A percentile compares a stretch with the other conserved stretches of the same genome.
These are phyloP conservation scores for Trichoderma brevicompactum DNA, from an alignment of 2,329 filamentous ascomycete species.

Conservation along the genomic window DNA sequence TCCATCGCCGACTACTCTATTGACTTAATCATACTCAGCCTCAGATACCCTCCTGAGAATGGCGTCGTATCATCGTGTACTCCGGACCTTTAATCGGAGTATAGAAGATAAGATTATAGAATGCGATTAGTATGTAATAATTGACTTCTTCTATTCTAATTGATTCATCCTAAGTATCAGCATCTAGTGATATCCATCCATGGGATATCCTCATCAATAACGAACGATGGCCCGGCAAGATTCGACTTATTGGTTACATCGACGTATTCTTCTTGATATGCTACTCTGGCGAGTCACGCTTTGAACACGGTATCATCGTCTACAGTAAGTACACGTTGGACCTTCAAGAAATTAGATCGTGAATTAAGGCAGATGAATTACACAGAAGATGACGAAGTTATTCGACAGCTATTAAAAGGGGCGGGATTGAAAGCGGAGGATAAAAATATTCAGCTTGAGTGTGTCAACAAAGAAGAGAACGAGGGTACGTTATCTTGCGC, in stretches of 20 bases:
- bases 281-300: constrained; percentile 31
- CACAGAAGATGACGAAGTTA: constrained; percentile 26
- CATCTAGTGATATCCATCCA: constrained; percentile 27
- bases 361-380: neutral
- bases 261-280: constrained; percentile 32
- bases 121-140: constrained; percentile 27
- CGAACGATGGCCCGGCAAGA: constrained; percentile 26
- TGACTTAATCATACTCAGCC: neutral
- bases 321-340: constrained; percentile 19
- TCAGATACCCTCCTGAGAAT: neutral
- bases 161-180: neutral
- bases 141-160: neutral
- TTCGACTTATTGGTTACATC: constrained; percentile 29
- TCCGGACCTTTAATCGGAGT: constrained; percentile 26
- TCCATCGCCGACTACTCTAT: neutral
- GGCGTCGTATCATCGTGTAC: constrained; percentile 29
- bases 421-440: constrained; percentile 13
- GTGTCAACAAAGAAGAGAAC: constrained; percentile 18
- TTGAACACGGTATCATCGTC: constrained; percentile 31
- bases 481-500: neutral
- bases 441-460: constrained; percentile 20
- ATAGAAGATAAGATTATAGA: constrained; percentile 21
- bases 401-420: constrained; percentile 7
- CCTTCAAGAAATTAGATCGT: neutral
- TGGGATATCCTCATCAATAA: constrained; percentile 27